Evolutionary conservation across 805 yeast species (phyloP), one percentile per base, ranked within the genome.

Genomic region (Saccharomycopsis amapae): DNA sequence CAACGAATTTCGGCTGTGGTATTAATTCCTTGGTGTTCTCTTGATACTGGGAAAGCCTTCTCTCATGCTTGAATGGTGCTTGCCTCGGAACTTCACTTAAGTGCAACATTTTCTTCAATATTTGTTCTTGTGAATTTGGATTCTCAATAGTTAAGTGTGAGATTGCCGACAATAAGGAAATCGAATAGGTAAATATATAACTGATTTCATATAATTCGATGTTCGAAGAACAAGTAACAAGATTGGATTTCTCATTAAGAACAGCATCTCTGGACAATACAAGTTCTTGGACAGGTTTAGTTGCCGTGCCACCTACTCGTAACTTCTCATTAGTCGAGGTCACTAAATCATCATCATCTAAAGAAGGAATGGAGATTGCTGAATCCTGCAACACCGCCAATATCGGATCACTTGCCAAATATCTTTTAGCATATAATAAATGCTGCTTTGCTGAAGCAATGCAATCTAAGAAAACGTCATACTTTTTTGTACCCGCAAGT

Each of bases 341-440:
- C 12, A 9, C 30, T 12, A 26, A 26, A 26, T 26, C 10, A 26
- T 26, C 30, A 56, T 45, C 33, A 53, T 53, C 25, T 35, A 55
- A 56, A 2, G 72, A 63, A 0, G 79, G 77, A 7, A 71, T 57
- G 0, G 75, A 67, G 44, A 73, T 57, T 0, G 73, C 76, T 0
- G 79, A 72, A 31, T 76, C 80, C 40, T 65, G 71, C 36, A 75
- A 52, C 5, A 70, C 67, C 3, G 73, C 69, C 38, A 71, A 66
- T 26, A 72, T 67, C 0, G 82, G 79, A 33, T 41, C 45, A 20
- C 15, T 22, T 32, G 45, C 15, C 4, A 41, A 12, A 3, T 57
- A 55, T 2, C 49, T 55, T 37, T 63, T 56, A 1, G 68, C 64
- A 26, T 53, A 54, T n/a, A 55, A 44, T 37, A 65, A 64, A 12